Percentiles rank a stretch among this genome's conserved stretches.
Conservation (phyloP, 345 rosid genomes). For the Salix exigua region DNA sequence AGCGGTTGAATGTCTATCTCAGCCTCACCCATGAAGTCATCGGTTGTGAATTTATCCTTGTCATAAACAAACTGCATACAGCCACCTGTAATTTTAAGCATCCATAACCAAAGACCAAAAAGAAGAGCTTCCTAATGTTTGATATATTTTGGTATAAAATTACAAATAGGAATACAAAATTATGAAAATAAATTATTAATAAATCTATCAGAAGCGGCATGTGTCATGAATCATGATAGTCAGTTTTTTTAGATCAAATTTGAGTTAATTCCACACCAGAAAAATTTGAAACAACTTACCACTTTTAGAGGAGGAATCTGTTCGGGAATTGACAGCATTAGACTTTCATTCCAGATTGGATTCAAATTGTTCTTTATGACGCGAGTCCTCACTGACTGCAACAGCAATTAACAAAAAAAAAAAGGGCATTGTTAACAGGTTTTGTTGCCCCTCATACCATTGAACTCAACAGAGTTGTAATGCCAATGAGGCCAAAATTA, state of each 20-base stretch:
- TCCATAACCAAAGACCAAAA: constrained; percentile 7
- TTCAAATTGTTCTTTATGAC: constrained; percentile 94
- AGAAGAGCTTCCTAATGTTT: neutral
- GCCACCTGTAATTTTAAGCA: constrained; percentile 5
- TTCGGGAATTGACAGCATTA: constrained; percentile 93
- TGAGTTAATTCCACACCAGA: neutral
- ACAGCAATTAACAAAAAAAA: neutral
- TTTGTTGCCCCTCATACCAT: neutral
- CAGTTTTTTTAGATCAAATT: neutral
- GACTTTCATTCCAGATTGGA: constrained; percentile 96
- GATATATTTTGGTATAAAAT: too few species aligned
- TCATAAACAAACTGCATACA: constrained; percentile 71
- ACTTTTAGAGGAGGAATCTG: constrained; percentile 82
- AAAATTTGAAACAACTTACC: constrained; percentile 39
- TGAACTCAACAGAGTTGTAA: neutral
- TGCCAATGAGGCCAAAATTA: neutral
- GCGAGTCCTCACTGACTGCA: constrained; percentile 83
- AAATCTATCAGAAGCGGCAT: neutral
- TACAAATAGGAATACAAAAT: neutral
- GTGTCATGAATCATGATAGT: neutral
- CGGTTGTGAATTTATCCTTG: constrained; percentile 76
- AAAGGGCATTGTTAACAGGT: neutral
- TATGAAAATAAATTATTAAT: neutral
- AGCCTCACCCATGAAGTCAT: constrained; percentile 97
- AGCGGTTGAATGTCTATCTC: constrained; percentile 97